Percentiles rank a stretch among this genome's conserved stretches.
These are phyloP conservation scores for Hymenochaete sp. DNA, from an alignment of 1,284 basidiomycete genomes.

Conservation along the genomic window DNA sequence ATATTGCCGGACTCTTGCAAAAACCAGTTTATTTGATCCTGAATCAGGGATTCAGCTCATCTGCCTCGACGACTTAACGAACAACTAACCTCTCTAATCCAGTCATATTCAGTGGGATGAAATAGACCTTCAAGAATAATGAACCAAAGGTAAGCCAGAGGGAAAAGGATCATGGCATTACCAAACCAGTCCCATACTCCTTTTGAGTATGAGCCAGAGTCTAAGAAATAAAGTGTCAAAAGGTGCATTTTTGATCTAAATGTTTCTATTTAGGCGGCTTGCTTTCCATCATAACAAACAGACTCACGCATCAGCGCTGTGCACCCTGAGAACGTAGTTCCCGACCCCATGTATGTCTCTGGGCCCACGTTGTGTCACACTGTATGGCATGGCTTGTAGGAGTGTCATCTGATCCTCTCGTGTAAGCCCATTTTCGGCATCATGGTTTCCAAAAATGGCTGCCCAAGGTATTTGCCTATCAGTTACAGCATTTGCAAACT, in stretches of 20 bases:
- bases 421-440: constrained; percentile 61
- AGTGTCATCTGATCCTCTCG: constrained; percentile 61
- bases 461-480: constrained; percentile 80
- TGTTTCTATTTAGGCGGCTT: constrained; percentile 12
- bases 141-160: no score
- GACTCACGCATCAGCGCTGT: constrained; percentile 65
- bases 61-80: neutral
- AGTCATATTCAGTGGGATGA: constrained; percentile 69
- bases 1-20: constrained; percentile 66
- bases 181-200: constrained; percentile 49
- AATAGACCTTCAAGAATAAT: constrained; percentile 33
- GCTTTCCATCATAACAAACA: constrained; percentile 13
- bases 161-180: neutral
- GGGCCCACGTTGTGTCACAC: constrained; percentile 72
- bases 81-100: constrained; percentile 51
- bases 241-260: constrained; percentile 76
- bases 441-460: constrained; percentile 90
- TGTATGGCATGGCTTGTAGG: constrained; percentile 79
- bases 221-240: constrained; percentile 87
- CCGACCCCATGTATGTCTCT: constrained; percentile 77
- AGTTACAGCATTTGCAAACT: constrained; percentile 75
- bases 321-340: constrained; percentile 75
- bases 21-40: constrained; percentile 85
- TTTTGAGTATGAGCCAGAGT: constrained; percentile 73
- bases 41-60: constrained; percentile 2